phyloP scores from a whole-genome alignment of 768 basidiomycete genomes.

The Pleurotus tuoliensis region DNA sequence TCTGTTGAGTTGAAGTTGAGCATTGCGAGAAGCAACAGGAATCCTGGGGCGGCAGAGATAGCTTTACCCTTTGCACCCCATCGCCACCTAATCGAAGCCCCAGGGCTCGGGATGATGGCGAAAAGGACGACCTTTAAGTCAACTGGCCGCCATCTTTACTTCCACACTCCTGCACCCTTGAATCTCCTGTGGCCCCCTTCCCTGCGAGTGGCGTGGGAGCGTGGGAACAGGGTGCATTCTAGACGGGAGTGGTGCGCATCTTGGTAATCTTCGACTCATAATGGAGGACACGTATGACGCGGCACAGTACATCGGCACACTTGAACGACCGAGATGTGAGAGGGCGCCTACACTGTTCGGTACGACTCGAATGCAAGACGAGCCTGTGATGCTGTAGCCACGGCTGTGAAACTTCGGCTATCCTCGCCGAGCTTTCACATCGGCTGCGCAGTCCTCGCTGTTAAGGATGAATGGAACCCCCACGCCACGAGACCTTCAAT shows the following conservation, averaged over 20 bases:
- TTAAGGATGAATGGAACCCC: neutral
- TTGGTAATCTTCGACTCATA: neutral
- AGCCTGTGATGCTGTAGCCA: neutral
- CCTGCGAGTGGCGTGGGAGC: constrained; percentile 4
- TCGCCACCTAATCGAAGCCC: neutral
- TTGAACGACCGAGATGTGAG: neutral
- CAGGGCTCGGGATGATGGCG: neutral
- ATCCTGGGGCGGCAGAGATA: too few species aligned
- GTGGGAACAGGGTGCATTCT: neutral
- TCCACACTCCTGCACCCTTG: neutral
- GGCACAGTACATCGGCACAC: neutral
- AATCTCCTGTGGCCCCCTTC: neutral
- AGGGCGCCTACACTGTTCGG: neutral
- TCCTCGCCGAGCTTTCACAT: constrained; percentile 7
- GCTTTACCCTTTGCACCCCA: too few species aligned
- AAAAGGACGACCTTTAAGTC: neutral
- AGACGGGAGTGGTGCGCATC: too few species aligned
- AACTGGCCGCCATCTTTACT: neutral
- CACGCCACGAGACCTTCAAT: too few species aligned
- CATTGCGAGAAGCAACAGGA: neutral
- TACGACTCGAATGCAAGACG: neutral
- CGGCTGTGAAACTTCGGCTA: constrained; percentile 8
- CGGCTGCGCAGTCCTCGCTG: constrained; percentile 4
- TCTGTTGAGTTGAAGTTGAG: constrained; percentile 5
- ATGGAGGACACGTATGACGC: neutral